Evolutionary conservation across 2,329 filamentous ascomycete species (phyloP), one percentile per base, ranked within the genome.

Genomic region (Arthrinium phaeospermum): DNA sequence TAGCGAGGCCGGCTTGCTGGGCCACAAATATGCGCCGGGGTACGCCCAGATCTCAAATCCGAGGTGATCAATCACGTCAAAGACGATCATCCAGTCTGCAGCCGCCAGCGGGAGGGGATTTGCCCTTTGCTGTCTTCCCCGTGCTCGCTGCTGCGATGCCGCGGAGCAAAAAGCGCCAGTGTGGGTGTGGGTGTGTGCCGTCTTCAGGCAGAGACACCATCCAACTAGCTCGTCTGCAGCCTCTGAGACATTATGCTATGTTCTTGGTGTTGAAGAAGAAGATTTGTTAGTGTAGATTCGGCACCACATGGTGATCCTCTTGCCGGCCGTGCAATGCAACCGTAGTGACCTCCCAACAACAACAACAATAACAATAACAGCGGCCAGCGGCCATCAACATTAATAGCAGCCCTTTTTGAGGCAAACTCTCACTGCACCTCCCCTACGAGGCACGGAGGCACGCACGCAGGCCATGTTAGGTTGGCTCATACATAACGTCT

Each of bases 191-290:
- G 16, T 37, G 41, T n/a, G 41, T 68, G 67, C 67, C 67, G 67
- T 68, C 41, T 68, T 68, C 67, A 68, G 67, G 67, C 67, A 68
- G 67, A 68, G 67, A 68, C 67, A 68, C n/a, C 67, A 68, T 45
- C n/a, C 67, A 47, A 30, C 67, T 47, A 45, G 57, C 19, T 64
- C 34, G 10, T 37, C 57, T 64, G 34, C 57, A 41, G 34, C 13
- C 57, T 64, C 57, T 64, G 19, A 64, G 57, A 64, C 57, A 64
- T 64, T 14, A 12, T 64, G 57, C 4, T 24, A 64, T 64, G 57
- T 64, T 64, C 19, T 37, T 64, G 57, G 8, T 41, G 57, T 41
- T 41, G 57, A 64, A 64, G 57, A 64, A 64, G 34, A 64, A 64
- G 57, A 64, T 64, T 64, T 64, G 10, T 41, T 64, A 41, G 57